Percentiles rank a stretch among this genome's conserved stretches.
Evolutionary conservation across 805 yeast species (phyloP).

Genomic region (Starmerella potacharoeniae): DNA sequence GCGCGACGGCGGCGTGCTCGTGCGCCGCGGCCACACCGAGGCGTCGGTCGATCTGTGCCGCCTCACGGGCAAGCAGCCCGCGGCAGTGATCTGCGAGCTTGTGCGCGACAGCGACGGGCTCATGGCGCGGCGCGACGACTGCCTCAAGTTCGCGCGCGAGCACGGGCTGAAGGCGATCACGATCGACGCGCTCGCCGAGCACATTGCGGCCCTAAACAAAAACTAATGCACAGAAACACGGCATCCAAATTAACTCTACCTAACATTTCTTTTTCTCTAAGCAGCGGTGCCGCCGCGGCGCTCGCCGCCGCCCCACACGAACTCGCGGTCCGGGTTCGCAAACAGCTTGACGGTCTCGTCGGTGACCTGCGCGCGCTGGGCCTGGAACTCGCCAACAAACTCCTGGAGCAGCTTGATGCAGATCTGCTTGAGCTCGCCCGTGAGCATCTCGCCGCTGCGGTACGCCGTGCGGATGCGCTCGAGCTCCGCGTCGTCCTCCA

Average conservation of each 20-base stretch:
- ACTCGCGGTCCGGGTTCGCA: conserved; percentile 59
- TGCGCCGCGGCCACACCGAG: conserved; percentile 92
- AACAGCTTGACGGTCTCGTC: conserved; percentile 51
- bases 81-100: conserved; percentile 85
- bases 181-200: conserved; percentile 58
- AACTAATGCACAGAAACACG: neutral
- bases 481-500: conserved; percentile 76
- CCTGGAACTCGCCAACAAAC: conserved; percentile 75
- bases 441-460: conserved; percentile 66
- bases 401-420: conserved; percentile 72
- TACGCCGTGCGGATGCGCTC: conserved; percentile 51
- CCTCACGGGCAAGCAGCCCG: conserved; percentile 69
- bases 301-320: conserved; percentile 61
- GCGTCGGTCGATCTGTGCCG: conserved; percentile 83
- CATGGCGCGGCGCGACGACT: conserved; percentile 90
- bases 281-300: conserved; percentile 29
- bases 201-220: conserved; percentile 28
- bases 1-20: conserved; percentile 64
- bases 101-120: conserved; percentile 87
- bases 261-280: no score
- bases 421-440: conserved; percentile 86
- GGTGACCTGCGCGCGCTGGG: conserved; percentile 53
- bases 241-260: no score
- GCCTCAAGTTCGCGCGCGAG: conserved; percentile 53
- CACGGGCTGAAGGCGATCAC: conserved; percentile 61